Base-by-base conservation (phyloP, 169 alveolate genomes). In the Babesia caballi region DNA sequence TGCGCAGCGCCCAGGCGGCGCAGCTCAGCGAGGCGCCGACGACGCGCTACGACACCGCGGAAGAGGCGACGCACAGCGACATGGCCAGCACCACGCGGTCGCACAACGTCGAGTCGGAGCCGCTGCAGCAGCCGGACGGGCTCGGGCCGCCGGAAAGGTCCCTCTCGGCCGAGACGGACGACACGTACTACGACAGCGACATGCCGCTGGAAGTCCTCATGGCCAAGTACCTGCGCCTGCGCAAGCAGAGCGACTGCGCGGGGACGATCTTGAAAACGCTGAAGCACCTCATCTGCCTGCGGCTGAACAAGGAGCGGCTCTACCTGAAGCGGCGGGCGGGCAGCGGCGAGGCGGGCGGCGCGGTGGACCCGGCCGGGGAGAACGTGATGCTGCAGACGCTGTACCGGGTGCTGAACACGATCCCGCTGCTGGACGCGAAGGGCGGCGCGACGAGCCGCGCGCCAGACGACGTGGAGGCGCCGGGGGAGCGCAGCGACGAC, bases 251-350 rank as follows among this genome's bases (percentile, higher is more conserved):
- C 15, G 75, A 78, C 11, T 78, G 82, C 36, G 51, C 76, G 2
- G 63, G 25, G 19, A 51, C 63, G 19, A 42, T 66, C 12, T 38
- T 66, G 7, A 57, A 46, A 36, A 58, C 86, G 15, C 71, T 78
- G 47, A 78, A 78, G 59, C 86, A 78, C 58, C 52, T 69, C 32
- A 78, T 78, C 19, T 78, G 86, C 41, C 4, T 3, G 0, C 27
- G 58, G 6, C 57, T 67, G 36, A 44, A 58, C 46, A 78, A 69
- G 60, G 73, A 57, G 33, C 51, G 65, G 58, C 66, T 78, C 7
- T 78, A 78, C 60, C 35, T 65, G 28, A 58, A 42, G 23, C 44
- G 19, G 25, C 38, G 75, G 19, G 14, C 23, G 25, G 66, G 60
- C 9, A 41, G 11, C 12, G 36, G 15, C 8, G 14, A 19, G 21